Percentiles rank a stretch among this genome's conserved stretches.
Evolutionary conservation across 2,329 filamentous ascomycete species (phyloP).

Genomic region (Pseudogymnoascus sp.): DNA sequence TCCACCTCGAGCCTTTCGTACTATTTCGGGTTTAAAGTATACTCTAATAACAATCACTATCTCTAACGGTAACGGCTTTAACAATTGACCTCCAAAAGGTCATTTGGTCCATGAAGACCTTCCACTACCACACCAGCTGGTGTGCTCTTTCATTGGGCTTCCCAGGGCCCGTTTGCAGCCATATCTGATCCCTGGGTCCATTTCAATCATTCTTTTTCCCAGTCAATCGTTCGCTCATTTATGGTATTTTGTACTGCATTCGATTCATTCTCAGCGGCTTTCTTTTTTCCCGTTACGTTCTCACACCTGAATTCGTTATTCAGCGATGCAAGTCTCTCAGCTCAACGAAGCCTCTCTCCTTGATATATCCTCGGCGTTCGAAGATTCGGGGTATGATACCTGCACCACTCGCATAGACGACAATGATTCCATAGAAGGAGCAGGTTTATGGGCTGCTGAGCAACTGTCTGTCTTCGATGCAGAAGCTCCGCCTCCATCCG

Average conservation of each 20-base stretch:
- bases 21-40: not conserved
- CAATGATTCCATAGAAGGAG: not conserved
- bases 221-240: conserved; percentile 1
- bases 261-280: not conserved
- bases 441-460: not conserved
- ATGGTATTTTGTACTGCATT: not conserved
- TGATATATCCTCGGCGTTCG: not conserved
- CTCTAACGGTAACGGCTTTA: conserved; percentile 3
- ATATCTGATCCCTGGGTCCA: not conserved
- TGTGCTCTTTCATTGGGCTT: conserved; percentile 1
- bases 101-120: conserved; percentile 1
- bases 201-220: conserved; percentile 9
- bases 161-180: not conserved
- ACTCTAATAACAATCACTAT: conserved; percentile 2
- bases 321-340: not conserved
- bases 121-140: conserved; percentile 3
- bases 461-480: not conserved
- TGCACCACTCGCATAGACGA: not conserved
- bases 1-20: conserved; percentile 9
- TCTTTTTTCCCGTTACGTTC: not conserved
- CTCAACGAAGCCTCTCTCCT: not conserved
- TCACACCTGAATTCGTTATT: not conserved
- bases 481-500: not conserved
- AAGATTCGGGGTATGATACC: conserved; percentile 7
- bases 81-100: not conserved